Conservation (phyloP, 495 filamentous ascomycete species). For the Penicillium herquei region DNA sequence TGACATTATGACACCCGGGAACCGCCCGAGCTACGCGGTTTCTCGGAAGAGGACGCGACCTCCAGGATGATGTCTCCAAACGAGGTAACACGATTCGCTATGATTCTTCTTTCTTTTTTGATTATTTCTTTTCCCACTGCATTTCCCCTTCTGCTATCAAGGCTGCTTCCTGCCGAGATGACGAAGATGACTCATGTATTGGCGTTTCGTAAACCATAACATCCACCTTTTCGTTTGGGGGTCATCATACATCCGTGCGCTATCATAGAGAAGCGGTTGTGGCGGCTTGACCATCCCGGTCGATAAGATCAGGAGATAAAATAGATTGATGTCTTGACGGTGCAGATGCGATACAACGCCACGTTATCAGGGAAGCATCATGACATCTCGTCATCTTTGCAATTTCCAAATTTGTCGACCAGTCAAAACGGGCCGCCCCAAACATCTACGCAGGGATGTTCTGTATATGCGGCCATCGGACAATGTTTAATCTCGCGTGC, state of each 20-base stretch:
- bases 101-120: neutral
- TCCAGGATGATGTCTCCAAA: neutral
- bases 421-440: neutral
- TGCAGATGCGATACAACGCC: conserved; percentile 1
- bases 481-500: conserved; percentile 13
- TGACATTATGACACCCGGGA: conserved; percentile 3
- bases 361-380: conserved; percentile 12
- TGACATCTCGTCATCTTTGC: conserved; percentile 9
- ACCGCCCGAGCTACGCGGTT: neutral
- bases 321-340: neutral
- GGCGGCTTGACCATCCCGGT: conserved; percentile 9
- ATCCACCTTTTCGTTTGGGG: neutral
- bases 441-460: neutral
- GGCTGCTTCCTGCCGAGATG: neutral
- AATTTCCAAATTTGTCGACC: conserved; percentile 3
- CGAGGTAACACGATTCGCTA: neutral
- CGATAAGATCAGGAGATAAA: conserved; percentile 2
- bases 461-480: neutral
- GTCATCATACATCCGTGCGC: conserved; percentile 17
- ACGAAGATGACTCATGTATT: neutral
- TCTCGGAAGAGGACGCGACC: neutral
- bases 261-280: conserved; percentile 18
- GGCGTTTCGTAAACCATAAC: neutral
- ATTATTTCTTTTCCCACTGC: neutral
- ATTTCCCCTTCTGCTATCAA: neutral